Conservation (phyloP, 176 grass and related monocot species). For the Triticum timopheevii region DNA sequence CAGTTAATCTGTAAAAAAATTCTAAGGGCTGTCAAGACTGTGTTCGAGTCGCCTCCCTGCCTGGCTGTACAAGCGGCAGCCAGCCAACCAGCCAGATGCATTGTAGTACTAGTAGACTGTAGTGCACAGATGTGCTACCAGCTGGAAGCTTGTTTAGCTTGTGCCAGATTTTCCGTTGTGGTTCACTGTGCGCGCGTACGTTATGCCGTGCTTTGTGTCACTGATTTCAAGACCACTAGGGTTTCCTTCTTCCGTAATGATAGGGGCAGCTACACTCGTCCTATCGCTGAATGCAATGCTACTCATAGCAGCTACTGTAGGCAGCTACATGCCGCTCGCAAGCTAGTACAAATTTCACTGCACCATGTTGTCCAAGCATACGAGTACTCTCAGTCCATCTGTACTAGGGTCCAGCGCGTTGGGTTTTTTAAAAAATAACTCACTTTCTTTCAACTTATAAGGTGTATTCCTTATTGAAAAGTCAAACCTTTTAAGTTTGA, state of each 20-base stretch:
- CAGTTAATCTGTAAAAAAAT: background rate
- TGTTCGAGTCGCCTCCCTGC: background rate
- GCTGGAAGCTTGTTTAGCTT: background rate
- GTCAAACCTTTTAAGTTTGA: too few species aligned
- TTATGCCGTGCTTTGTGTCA: background rate
- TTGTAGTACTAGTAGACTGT: background rate
- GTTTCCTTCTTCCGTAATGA: background rate
- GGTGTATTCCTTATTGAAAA: too few species aligned
- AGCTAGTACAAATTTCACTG: background rate
- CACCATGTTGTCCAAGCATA: too few species aligned
- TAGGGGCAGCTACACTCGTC: background rate
- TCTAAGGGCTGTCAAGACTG: background rate
- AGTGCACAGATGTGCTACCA: background rate
- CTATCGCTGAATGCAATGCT: constrained; percentile 7
- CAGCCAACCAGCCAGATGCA: background rate
- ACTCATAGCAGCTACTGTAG: background rate
- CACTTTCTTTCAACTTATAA: too few species aligned
- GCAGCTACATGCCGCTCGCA: background rate
- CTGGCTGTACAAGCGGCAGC: background rate
- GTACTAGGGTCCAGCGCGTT: too few species aligned
- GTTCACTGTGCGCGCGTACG: background rate
- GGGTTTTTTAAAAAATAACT: too few species aligned
- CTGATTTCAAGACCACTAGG: background rate
- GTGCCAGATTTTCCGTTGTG: background rate
- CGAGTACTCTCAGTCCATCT: too few species aligned